These are phyloP conservation scores for Zygosaccharomyces sapae DNA, from an alignment of 1,139 yeast species.

Conservation along the genomic window DNA sequence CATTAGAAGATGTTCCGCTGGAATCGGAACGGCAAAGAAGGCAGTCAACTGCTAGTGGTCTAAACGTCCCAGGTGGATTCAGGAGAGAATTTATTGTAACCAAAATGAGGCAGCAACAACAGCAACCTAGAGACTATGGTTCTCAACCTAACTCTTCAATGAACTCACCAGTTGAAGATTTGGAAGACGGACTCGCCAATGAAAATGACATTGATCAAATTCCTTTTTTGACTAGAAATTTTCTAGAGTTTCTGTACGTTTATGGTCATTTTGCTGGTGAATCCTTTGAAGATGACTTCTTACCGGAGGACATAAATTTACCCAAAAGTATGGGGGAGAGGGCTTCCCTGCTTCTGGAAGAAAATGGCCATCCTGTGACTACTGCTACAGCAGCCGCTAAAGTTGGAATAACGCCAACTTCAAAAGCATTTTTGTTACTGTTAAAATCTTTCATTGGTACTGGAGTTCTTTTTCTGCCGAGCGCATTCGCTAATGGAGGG, in stretches of 20 bases:
- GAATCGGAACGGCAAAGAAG: conserved; percentile 40
- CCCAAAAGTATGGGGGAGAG: conserved; percentile 43
- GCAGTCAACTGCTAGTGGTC: conserved; percentile 59
- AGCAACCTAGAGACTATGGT: conserved; percentile 13
- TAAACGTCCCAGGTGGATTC: conserved; percentile 78
- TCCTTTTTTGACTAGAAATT: conserved; percentile 59
- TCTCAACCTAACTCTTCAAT: conserved; percentile 12
- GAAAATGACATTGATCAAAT: conserved; percentile 31
- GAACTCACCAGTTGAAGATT: conserved; percentile 10
- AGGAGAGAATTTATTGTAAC: conserved; percentile 59
- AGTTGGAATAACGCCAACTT: conserved; percentile 67
- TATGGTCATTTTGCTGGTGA: conserved; percentile 87
- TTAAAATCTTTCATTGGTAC: conserved; percentile 75
- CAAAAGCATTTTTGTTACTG: conserved; percentile 62
- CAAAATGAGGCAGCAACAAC: conserved; percentile 35
- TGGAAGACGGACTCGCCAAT: neutral
- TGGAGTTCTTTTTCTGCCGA: conserved; percentile 71
- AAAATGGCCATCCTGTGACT: conserved; percentile 12
- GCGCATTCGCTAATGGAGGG: conserved; percentile 74
- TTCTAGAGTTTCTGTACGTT: conserved; percentile 66
- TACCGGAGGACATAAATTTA: conserved; percentile 48
- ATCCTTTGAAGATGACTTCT: conserved; percentile 67
- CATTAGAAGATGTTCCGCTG: conserved; percentile 32
- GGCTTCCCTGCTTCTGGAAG: conserved; percentile 40
- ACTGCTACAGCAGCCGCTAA: conserved; percentile 25